phyloP scores from a whole-genome alignment of 495 filamentous ascomycete genomes.

The Alectoria sarmentosa region DNA sequence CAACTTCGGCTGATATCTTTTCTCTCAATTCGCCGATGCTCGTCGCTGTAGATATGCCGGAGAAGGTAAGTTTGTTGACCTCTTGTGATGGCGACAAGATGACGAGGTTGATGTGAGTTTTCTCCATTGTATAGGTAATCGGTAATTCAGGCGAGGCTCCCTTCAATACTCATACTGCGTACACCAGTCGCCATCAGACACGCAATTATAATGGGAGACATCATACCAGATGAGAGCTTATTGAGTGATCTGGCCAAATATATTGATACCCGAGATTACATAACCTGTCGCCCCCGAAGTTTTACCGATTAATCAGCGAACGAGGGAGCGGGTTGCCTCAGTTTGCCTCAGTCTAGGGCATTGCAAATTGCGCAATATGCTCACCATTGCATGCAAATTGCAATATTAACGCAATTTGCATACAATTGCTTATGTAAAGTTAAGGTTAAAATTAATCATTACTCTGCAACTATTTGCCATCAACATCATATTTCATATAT shows the following conservation, averaged over 20 bases:
- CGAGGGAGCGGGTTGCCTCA: too few species aligned
- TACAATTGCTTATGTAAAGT: too few species aligned
- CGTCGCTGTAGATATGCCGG: slow-evolving; percentile 43
- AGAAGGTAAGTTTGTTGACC: slow-evolving; percentile 47
- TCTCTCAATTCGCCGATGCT: slow-evolving; percentile 56
- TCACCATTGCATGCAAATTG: too few species aligned
- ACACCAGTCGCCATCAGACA: neutral
- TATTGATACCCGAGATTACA: neutral
- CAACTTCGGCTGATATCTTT: slow-evolving; percentile 49
- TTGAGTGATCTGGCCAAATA: neutral
- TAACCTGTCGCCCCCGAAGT: too few species aligned
- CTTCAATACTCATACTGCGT: neutral
- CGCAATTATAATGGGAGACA: neutral
- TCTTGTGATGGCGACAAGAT: slow-evolving; percentile 58
- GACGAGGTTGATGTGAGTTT: slow-evolving; percentile 38
- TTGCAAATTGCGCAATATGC: too few species aligned
- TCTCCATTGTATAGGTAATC: slow-evolving; percentile 7
- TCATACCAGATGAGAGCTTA: neutral
- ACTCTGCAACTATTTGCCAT: too few species aligned
- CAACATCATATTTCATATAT: too few species aligned
- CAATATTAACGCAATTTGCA: too few species aligned
- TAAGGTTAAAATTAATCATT: too few species aligned
- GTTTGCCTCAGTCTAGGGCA: too few species aligned
- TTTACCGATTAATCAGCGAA: too few species aligned
- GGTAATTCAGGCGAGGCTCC: neutral